A percentile compares a stretch with the other conserved stretches of the same genome.
These are phyloP conservation scores for Backusella parvicylindrica DNA, from an alignment of 192 early-diverging fungal species.

Conservation along the genomic window DNA sequence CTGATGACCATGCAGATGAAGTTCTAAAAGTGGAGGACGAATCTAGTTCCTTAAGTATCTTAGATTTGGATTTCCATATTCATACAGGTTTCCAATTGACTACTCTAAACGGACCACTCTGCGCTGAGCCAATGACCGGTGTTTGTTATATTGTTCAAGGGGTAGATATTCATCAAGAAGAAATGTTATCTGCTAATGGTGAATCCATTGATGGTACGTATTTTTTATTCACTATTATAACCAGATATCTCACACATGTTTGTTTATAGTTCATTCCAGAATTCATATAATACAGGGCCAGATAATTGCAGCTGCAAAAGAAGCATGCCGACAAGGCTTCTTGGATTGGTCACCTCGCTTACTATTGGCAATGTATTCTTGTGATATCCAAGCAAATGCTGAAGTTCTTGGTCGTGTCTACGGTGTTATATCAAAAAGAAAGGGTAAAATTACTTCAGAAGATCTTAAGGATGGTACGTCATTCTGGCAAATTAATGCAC, in stretches of 20 bases:
- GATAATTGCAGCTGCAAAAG: conserved; percentile 82
- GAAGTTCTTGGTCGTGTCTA: conserved; percentile 96
- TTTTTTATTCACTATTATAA: neutral
- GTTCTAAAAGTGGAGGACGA: conserved; percentile 18
- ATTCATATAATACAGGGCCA: conserved; percentile 68
- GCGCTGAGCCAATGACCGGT: conserved; percentile 90
- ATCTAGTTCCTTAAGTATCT: conserved; percentile 35
- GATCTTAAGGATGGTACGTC: conserved; percentile 98
- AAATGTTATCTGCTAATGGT: conserved; percentile 19
- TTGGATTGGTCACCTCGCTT: conserved; percentile 93
- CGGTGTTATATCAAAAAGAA: conserved; percentile 84
- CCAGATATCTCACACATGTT: neutral
- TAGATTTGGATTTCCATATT: conserved; percentile 77
- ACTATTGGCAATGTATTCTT: conserved; percentile 94
- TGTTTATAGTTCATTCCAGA: conserved; percentile 30
- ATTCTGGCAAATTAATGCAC: conserved; percentile 85
- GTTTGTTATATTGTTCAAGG: conserved; percentile 75
- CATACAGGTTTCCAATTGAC: conserved; percentile 93
- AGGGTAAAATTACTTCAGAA: conserved; percentile 91
- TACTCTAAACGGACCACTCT: conserved; percentile 85
- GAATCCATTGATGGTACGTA: conserved; percentile 37
- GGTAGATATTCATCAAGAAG: conserved; percentile 41
- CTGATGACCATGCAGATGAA: conserved; percentile 19
- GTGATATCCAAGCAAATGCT: conserved; percentile 93
- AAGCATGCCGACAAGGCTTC: conserved; percentile 80